Percentiles rank a stretch among this genome's conserved stretches.
phyloP scores from a whole-genome alignment of 768 basidiomycete genomes.

The Mycena maculata region DNA sequence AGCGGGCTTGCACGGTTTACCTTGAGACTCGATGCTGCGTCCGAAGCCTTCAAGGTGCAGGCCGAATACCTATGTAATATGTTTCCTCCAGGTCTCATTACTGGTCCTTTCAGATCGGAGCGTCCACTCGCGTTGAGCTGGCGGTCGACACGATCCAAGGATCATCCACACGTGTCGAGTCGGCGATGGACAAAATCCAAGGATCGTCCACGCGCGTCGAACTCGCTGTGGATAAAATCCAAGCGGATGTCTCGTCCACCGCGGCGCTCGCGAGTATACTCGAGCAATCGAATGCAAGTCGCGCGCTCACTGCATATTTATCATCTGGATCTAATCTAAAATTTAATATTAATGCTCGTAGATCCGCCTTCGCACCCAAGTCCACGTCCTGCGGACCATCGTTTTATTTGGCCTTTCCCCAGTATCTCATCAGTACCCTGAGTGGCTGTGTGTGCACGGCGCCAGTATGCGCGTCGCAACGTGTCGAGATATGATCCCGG shows the following conservation, averaged over 20 bases:
- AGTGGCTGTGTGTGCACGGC: slow-evolving; percentile 4
- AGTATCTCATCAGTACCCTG: background rate
- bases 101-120: slow-evolving; percentile 1
- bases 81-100: background rate
- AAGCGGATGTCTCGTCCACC: background rate
- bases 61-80: background rate
- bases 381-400: background rate
- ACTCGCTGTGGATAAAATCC: background rate
- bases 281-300: slow-evolving; percentile 8
- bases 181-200: background rate
- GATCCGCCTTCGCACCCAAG: slow-evolving; percentile 8
- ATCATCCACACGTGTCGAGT: background rate
- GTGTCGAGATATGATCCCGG: slow-evolving; percentile 6
- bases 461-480: background rate
- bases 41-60: slow-evolving; percentile 15
- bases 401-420: slow-evolving; percentile 18
- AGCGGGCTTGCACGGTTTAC: background rate
- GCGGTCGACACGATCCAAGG: background rate
- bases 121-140: slow-evolving; percentile 2
- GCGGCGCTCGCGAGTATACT: background rate
- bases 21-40: background rate
- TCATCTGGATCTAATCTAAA: background rate
- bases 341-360: no score
- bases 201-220: background rate
- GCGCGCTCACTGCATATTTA: background rate